Evolutionary conservation across 1,284 basidiomycete species (phyloP), one percentile per base, ranked within the genome.

Genomic region (Pseudozyma sp.): DNA sequence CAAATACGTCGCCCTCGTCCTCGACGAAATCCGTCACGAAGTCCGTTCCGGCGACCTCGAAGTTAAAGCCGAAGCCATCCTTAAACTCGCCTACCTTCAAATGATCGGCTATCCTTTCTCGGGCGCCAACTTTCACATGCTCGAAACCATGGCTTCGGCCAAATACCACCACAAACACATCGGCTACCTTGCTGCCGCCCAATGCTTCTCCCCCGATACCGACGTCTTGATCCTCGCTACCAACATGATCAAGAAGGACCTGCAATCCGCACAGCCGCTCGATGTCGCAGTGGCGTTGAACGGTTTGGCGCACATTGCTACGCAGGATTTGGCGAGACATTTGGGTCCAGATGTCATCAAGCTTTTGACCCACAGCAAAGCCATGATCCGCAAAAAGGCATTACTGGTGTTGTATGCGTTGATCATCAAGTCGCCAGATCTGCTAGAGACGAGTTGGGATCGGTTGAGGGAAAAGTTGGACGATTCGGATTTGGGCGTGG

Each of bases 201-300:
- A 97, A 85, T 95, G 94, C 0, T 99, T 99, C 85, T 89, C 91
- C 35, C 90, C 93, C 72, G 93, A 97, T 69, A 98, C 95, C 0
- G 96, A 99, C 79, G 96, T 99, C 42, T 90, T 98, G 21, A 97
- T 99, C 89, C 89, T 99, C 49, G 97, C 96, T 0, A 97, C 97
- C 10, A 99, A 99, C 86, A 88, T 96, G 35, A 89, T 99, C 80
- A 98, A 99, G 88, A 99, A 99, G 90, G 96, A 99, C 83, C 87
- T 98, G 75, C 90, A 90, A 61, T 92, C 94, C 3, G 86, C 85
- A 86, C 86, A 85, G 89, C 90, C 86, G 51, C 87, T 91, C 79
- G 92, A 97, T 70, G 89, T 93, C 54, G 90, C 93, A 21, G 87
- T 95, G 18, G 91, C 94, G 0, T 86, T 98, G 55, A 93, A 94